phyloP scores from a whole-genome alignment of 495 filamentous ascomycete species.

The Staphylotrichum tortipilum region DNA sequence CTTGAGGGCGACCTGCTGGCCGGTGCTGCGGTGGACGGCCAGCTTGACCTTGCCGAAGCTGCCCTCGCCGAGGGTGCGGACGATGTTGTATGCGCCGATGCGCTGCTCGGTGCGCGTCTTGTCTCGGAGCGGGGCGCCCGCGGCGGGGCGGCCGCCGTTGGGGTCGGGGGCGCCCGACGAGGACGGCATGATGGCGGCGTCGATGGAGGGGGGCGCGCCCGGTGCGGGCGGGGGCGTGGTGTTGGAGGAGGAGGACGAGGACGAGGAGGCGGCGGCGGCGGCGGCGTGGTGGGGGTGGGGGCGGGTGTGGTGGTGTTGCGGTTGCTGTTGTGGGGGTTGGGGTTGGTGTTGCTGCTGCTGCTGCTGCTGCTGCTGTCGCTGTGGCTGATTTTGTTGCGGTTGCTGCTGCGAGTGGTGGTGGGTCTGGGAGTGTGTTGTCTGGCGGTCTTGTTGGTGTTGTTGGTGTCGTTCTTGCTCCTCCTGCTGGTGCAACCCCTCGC shows the following conservation, averaged over 20 bases:
- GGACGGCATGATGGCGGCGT: constrained; percentile 23
- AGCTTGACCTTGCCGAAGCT: constrained; percentile 98
- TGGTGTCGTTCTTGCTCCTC: not conserved
- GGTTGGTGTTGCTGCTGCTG: no score
- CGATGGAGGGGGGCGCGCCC: constrained; percentile 16
- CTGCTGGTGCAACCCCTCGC: constrained; percentile 24
- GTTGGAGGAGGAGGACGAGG: no score
- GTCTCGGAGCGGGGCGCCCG: constrained; percentile 28
- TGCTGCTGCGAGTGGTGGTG: no score
- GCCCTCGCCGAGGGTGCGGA: constrained; percentile 88
- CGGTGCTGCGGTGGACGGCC: constrained; percentile 79
- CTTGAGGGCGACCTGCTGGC: constrained; percentile 91
- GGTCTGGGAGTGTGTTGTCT: not conserved
- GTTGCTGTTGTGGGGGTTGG: no score
- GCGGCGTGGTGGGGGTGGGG: no score
- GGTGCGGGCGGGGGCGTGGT: not conserved
- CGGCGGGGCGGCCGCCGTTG: not conserved
- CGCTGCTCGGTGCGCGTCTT: constrained; percentile 59
- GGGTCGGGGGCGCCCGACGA: constrained; percentile 10
- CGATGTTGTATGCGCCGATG: constrained; percentile 80
- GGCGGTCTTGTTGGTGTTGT: not conserved
- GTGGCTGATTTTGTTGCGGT: no score
- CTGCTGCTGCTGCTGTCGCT: no score
- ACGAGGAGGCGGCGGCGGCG: no score
- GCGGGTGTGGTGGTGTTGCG: no score